Conservation (phyloP, 805 yeast species). For the Starmerella geochares region DNA sequence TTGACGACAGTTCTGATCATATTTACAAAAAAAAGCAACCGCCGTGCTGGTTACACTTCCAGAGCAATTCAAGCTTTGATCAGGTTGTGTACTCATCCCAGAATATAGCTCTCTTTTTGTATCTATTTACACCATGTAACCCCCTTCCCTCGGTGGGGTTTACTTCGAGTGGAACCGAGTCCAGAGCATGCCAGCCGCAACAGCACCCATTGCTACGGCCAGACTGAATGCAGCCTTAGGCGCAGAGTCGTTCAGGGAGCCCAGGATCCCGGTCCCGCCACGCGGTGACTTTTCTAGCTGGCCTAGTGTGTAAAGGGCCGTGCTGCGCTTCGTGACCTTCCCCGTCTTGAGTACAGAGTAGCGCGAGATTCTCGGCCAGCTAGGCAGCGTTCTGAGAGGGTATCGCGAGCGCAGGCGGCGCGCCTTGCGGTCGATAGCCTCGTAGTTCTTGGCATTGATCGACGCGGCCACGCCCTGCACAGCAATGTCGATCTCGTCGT, state of each 20-base stretch:
- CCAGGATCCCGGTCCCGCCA: background rate
- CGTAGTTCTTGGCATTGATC: slow-evolving; percentile 16
- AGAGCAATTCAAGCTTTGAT: too few species aligned
- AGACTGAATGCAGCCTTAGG: slow-evolving; percentile 8
- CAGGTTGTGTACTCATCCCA: background rate
- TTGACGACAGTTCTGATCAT: too few species aligned
- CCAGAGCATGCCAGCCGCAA: slow-evolving; percentile 19
- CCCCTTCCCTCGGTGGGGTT: background rate
- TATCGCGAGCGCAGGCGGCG: slow-evolving; percentile 19
- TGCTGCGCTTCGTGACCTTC: slow-evolving; percentile 20
- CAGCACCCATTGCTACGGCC: slow-evolving; percentile 17
- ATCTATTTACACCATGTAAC: background rate
- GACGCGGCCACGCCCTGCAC: slow-evolving; percentile 29
- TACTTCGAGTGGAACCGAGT: slow-evolving; percentile 10
- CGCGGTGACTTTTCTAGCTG: slow-evolving; percentile 16
- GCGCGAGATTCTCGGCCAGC: slow-evolving; percentile 27
- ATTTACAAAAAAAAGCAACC: too few species aligned
- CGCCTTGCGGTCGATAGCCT: slow-evolving; percentile 22
- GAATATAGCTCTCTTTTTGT: background rate
- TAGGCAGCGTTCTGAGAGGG: slow-evolving; percentile 18
- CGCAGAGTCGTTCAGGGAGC: slow-evolving; percentile 2
- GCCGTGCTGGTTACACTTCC: too few species aligned
- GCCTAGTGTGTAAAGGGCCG: slow-evolving; percentile 14
- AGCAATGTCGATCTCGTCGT: slow-evolving; percentile 37
- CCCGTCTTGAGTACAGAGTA: slow-evolving; percentile 32